Percentiles rank a stretch among this genome's conserved stretches.
These are phyloP conservation scores for Mycena capillaripes DNA, from an alignment of 768 basidiomycete genomes.

Conservation along the genomic window DNA sequence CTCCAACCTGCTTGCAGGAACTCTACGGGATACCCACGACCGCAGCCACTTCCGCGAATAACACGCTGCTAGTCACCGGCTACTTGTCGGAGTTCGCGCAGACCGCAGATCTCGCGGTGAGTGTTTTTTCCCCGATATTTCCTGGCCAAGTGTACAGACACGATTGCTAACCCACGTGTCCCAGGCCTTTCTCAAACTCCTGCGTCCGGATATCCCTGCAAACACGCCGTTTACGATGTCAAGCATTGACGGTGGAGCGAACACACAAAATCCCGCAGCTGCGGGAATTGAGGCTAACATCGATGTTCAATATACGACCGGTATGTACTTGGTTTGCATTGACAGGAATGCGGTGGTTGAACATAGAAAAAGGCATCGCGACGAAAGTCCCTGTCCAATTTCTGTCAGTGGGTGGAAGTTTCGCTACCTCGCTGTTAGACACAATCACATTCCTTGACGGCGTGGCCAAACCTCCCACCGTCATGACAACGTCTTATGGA, in stretches of 20 bases:
- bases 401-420: background rate
- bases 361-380: background rate
- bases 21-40: slow-evolving; percentile 1
- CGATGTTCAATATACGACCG: background rate
- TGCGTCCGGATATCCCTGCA: background rate
- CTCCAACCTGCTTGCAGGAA: background rate
- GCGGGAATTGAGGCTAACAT: background rate
- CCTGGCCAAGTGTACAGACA: too few relatives aligned
- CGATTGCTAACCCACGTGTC: too few relatives aligned
- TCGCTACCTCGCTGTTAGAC: background rate
- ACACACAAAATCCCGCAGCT: background rate
- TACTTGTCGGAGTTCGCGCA: background rate
- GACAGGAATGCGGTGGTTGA: background rate
- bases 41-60: background rate
- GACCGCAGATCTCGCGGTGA: background rate
- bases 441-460: slow-evolving; percentile 3
- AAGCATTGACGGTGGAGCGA: background rate
- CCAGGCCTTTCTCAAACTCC: background rate
- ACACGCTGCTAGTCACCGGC: background rate
- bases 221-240: background rate
- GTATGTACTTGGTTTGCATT: background rate
- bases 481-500: background rate
- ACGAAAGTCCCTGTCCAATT: background rate
- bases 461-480: background rate
- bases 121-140: too few relatives aligned